Percentiles rank a stretch among this genome's conserved stretches.
These are phyloP conservation scores for Phycomyces nitens DNA, from an alignment of 192 early-diverging fungal genomes.

Conservation along the genomic window DNA sequence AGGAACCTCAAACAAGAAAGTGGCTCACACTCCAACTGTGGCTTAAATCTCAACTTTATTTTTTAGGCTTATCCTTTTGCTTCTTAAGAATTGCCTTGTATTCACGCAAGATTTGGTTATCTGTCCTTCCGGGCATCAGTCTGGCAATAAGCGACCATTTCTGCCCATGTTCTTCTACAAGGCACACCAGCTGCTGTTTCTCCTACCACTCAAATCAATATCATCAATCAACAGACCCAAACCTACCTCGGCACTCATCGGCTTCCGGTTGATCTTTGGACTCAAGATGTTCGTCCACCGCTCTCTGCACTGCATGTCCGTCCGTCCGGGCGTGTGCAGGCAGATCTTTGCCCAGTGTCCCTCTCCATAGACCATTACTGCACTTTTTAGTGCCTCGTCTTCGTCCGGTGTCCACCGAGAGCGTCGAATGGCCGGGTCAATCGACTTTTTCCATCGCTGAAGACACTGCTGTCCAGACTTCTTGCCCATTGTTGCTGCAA, in stretches of 20 bases:
- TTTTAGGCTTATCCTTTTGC: background rate
- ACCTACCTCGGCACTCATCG: background rate
- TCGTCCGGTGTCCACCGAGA: constrained; percentile 67
- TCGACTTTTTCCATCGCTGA: constrained; percentile 67
- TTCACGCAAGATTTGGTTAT: constrained; percentile 35
- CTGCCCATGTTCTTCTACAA: constrained; percentile 50
- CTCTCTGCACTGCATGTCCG: constrained; percentile 77
- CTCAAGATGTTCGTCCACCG: constrained; percentile 69
- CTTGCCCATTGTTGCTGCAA: constrained; percentile 60
- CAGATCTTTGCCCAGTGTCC: constrained; percentile 71
- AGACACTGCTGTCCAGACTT: constrained; percentile 70
- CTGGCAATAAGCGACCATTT: constrained; percentile 38
- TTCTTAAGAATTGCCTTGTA: constrained; percentile 7
- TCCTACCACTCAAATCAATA: background rate
- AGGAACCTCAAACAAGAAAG: no score
- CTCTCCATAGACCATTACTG: constrained; percentile 61
- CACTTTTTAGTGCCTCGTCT: constrained; percentile 60
- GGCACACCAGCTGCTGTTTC: constrained; percentile 29
- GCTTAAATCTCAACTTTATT: background rate
- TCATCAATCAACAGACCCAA: background rate
- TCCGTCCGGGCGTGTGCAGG: constrained; percentile 66
- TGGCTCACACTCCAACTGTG: no score
- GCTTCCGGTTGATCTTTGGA: constrained; percentile 43
- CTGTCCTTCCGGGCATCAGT: constrained; percentile 39
- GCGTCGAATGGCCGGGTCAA: constrained; percentile 64